Evolutionary conservation across 2,329 filamentous ascomycete species (phyloP).

Genomic region (Geosmithia flava): DNA sequence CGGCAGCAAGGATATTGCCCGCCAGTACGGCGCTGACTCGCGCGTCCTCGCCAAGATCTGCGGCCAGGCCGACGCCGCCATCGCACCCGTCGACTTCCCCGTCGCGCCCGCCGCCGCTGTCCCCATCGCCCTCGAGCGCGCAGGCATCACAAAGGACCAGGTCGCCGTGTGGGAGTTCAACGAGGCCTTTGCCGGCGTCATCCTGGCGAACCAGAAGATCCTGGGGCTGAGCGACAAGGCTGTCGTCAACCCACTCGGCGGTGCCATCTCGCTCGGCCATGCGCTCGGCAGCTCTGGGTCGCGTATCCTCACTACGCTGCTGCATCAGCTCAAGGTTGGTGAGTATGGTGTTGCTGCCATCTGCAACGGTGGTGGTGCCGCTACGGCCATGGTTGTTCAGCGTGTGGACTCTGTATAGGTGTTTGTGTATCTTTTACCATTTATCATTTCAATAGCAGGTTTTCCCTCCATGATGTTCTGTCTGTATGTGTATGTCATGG

Average conservation of each 20-base stretch:
- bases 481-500: no score
- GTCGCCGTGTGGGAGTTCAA: constrained; percentile 98
- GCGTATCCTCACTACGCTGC: constrained; percentile 75
- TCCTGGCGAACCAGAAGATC: constrained; percentile 90
- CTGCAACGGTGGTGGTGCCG: constrained; percentile 91
- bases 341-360: constrained; percentile 95
- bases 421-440: not conserved
- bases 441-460: not conserved
- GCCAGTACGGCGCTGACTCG: constrained; percentile 64
- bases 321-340: constrained; percentile 83
- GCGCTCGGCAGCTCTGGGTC: constrained; percentile 89
- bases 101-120: constrained; percentile 87
- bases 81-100: constrained; percentile 89
- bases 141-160: constrained; percentile 82
- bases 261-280: constrained; percentile 85
- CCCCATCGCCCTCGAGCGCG: constrained; percentile 75
- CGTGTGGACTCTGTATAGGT: constrained; percentile 49
- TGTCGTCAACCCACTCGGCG: constrained; percentile 77
- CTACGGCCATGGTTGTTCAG: constrained; percentile 85
- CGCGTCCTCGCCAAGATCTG: constrained; percentile 81
- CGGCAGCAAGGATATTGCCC: constrained; percentile 67
- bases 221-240: constrained; percentile 61
- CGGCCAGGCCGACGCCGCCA: constrained; percentile 76
- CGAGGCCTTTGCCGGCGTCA: constrained; percentile 91
- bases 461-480: not conserved